These are phyloP conservation scores for Lactarius sanguifluus DNA, from an alignment of 768 basidiomycete genomes.

Conservation along the genomic window DNA sequence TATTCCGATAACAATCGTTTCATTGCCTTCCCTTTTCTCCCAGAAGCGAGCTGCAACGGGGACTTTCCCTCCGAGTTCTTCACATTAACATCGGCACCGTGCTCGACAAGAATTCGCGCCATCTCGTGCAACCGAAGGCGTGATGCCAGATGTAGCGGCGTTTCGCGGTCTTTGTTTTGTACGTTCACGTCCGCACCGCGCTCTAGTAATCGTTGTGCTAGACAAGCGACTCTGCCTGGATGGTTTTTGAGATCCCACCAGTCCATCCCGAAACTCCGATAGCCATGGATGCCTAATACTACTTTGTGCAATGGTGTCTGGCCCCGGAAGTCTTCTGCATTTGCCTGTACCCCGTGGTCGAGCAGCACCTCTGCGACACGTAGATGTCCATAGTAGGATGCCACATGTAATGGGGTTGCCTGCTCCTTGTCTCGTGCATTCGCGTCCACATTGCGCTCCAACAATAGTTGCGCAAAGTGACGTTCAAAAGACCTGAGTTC, in stretches of 20 bases:
- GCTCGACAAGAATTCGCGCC: neutral
- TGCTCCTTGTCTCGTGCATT: too few relatives aligned
- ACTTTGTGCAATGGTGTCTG: too few relatives aligned
- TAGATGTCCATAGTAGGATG: too few relatives aligned
- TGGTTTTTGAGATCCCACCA: neutral
- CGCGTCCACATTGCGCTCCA: too few relatives aligned
- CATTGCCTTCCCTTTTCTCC: neutral
- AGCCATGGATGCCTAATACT: too few relatives aligned
- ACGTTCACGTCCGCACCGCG: neutral
- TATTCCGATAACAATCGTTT: neutral
- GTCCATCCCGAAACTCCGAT: too few relatives aligned
- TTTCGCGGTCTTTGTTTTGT: neutral
- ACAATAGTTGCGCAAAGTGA: too few relatives aligned
- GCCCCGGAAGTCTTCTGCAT: too few relatives aligned
- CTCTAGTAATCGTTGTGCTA: neutral
- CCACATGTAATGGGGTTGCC: too few relatives aligned
- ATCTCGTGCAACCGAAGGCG: neutral
- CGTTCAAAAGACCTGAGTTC: too few relatives aligned
- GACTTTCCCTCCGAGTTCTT: neutral
- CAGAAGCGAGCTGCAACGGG: neutral
- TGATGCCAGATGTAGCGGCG: neutral
- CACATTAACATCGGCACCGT: slow-evolving; percentile 1
- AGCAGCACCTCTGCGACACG: too few relatives aligned
- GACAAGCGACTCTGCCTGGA: neutral
- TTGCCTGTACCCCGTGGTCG: too few relatives aligned